Base-by-base conservation (phyloP, 345 rosid genomes). In the Ceriops tagal region DNA sequence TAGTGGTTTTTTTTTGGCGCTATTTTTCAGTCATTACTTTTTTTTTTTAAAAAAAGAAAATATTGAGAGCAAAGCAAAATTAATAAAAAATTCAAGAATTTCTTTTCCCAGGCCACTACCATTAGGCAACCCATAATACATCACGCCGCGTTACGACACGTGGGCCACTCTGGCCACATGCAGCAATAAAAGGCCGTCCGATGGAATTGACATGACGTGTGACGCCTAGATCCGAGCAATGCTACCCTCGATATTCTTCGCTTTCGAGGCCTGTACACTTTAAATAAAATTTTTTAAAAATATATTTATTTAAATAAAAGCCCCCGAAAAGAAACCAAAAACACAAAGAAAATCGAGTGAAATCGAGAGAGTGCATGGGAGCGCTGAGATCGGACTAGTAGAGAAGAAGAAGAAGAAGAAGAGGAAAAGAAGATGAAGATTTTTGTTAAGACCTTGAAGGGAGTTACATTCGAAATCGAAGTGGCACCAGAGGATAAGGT, bases 401-500 rank as follows among this genome's bases (percentile, higher is more conserved):
- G 39, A 64, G 46, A 8, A 62, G 57, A 18, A 21, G 34, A 55
- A 55, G 59, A 32, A 58, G 37, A 34, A 7, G 9, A 63, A 32
- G 20, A 51, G 65, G 37, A 34, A 34, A 34, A 34, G 37, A 85
- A 77, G 85, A 89, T 89, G 92, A 89, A 84, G 91, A 69, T 87
- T 82, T 86, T 79, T 64, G 84, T 89, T 1, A 89, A 87, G 82
- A 87, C 96, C 57, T 88, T 89, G 82, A 89, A 84, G 75, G 92
- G 92, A 20, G 76, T 85, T 32, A 65, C 75, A 77, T 89, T 89
- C 83, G 89, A 87, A 56, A 70, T 89, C 83, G 85, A 89, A 78
- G 96, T 89, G 5, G 79, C 82, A 28, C 89, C 92, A 1, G 68
- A 80, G 59, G 92, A 89, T 65, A 69, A 77, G 83, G 92, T 89